Evolutionary conservation across 345 rosid species (phyloP).

Genomic region (Psidium friedrichsthalianum): DNA sequence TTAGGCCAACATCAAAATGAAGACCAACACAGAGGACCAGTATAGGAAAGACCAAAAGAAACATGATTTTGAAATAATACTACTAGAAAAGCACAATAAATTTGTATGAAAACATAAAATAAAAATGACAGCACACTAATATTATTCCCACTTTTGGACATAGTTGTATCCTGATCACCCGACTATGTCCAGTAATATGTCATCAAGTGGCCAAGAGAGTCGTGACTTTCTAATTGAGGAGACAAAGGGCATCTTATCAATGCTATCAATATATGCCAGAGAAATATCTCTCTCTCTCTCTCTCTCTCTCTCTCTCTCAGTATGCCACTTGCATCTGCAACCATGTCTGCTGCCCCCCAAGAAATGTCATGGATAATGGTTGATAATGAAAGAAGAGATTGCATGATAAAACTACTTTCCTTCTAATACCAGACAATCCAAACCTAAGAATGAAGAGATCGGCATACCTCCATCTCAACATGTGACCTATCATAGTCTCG

Average conservation of each 20-base stretch:
- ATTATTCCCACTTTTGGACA: neutral
- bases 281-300: neutral
- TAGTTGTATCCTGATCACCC: neutral
- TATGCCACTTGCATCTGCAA: neutral
- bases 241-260: neutral
- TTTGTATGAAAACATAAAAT: neutral
- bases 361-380: neutral
- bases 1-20: neutral
- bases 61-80: neutral
- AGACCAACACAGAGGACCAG: neutral
- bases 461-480: constrained; percentile 82
- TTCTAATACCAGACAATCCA: neutral
- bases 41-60: neutral
- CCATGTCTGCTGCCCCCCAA: neutral
- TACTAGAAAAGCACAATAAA: neutral
- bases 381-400: neutral
- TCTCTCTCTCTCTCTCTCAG: neutral
- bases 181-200: neutral
- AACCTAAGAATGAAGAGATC: neutral
- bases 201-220: neutral
- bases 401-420: neutral
- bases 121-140: neutral
- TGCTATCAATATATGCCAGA: neutral
- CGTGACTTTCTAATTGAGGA: neutral
- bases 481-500: constrained; percentile 83